Evolutionary conservation across 2,329 filamentous ascomycete species (phyloP).

Genomic region (Periconia macrospinosa): DNA sequence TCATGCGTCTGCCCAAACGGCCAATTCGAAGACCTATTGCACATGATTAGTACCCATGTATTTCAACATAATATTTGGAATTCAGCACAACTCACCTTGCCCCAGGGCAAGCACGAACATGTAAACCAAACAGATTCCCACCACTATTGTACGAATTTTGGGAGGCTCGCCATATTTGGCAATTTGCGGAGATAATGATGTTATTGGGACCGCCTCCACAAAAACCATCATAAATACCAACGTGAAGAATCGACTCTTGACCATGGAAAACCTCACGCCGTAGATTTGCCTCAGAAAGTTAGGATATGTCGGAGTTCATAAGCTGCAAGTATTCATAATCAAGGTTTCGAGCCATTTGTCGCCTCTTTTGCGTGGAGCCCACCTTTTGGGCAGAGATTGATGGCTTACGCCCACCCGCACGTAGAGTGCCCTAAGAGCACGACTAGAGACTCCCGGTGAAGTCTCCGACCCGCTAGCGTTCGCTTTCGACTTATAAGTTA

Average conservation of each 20-base stretch:
- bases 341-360: background rate
- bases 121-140: conserved; percentile 16
- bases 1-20: conserved; percentile 13
- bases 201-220: background rate
- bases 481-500: background rate
- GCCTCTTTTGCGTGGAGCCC: background rate
- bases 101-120: conserved; percentile 17
- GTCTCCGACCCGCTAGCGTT: background rate
- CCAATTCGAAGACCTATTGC: conserved; percentile 15
- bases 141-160: conserved; percentile 1
- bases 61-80: background rate
- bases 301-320: background rate
- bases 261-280: background rate
- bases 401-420: background rate
- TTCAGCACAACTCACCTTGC: conserved; percentile 14
- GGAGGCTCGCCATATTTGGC: background rate
- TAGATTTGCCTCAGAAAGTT: background rate
- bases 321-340: background rate
- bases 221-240: background rate
- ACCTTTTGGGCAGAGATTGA: background rate
- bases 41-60: background rate
- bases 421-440: background rate
- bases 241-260: background rate
- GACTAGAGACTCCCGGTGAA: background rate
- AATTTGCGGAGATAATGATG: background rate